Conservation (phyloP, 345 rosid genomes). For the Euclidium syriacum region DNA sequence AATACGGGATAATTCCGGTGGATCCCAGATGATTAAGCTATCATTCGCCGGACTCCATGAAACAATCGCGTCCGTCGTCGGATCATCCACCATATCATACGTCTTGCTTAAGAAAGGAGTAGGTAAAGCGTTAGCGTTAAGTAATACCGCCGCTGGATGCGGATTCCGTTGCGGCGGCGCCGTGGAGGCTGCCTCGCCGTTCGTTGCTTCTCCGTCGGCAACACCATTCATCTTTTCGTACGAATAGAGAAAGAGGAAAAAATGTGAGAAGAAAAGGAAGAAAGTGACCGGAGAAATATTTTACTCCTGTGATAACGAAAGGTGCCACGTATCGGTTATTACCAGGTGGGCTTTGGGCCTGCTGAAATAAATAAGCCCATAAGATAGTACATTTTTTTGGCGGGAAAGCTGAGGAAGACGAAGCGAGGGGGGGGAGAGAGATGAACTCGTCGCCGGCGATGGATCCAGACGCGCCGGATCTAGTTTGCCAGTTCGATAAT, state of each 20-base stretch:
- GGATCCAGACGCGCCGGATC: conserved; percentile 56
- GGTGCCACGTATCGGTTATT: background rate
- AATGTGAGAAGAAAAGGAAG: background rate
- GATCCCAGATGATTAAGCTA: conserved; percentile 86
- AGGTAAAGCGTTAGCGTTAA: conserved; percentile 44
- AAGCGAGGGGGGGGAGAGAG: background rate
- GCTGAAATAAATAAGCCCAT: background rate
- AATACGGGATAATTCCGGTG: conserved; percentile 78
- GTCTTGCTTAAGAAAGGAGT: conserved; percentile 91
- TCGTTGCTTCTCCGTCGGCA: conserved; percentile 1
- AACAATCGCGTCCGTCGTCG: conserved; percentile 60
- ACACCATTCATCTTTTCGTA: conserved; percentile 16
- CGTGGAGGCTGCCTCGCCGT: conserved; percentile 30
- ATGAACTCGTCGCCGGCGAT: conserved; percentile 74
- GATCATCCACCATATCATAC: conserved; percentile 91
- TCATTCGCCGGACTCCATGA: conserved; percentile 81
- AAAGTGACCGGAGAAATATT: no score
- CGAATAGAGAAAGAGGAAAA: background rate
- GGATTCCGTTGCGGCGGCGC: conserved; percentile 25
- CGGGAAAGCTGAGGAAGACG: conserved; percentile 34
- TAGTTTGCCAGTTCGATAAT: conserved; percentile 70
- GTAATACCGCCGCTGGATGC: conserved; percentile 43
- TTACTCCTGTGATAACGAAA: background rate
- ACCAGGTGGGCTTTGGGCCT: background rate
- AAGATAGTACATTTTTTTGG: background rate